A percentile compares a stretch with the other conserved stretches of the same genome.
Evolutionary conservation across 2,329 filamentous ascomycete species (phyloP).

Genomic region (Daldinia sp.): DNA sequence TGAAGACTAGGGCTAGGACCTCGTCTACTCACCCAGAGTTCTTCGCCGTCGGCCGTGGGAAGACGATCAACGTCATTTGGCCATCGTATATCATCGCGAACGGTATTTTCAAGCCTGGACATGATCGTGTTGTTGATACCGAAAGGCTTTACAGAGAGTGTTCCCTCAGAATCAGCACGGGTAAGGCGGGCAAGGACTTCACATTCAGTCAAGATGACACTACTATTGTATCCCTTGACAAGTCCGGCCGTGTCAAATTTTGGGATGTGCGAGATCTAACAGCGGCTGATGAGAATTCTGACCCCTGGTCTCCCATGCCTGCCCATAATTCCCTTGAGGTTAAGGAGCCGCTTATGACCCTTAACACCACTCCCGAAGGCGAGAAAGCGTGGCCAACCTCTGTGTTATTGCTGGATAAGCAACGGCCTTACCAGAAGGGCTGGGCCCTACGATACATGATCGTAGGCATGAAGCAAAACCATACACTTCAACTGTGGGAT

Average conservation of each 20-base stretch:
- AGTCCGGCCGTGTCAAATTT: slow-evolving; percentile 95
- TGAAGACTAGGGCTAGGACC: slow-evolving; percentile 93
- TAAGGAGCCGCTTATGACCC: slow-evolving; percentile 83
- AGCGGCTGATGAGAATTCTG: slow-evolving; percentile 59
- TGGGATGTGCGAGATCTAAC: slow-evolving; percentile 92
- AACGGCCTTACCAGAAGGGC: slow-evolving; percentile 89
- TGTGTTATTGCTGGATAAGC: slow-evolving; percentile 94
- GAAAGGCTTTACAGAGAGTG: slow-evolving; percentile 88
- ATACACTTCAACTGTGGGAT: slow-evolving; percentile 98
- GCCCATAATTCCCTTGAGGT: slow-evolving; percentile 74
- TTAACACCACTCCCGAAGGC: slow-evolving; percentile 83
- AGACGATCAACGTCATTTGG: slow-evolving; percentile 91
- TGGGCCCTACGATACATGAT: slow-evolving; percentile 93
- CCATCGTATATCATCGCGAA: slow-evolving; percentile 70
- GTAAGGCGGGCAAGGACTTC: slow-evolving; percentile 98
- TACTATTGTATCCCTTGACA: slow-evolving; percentile 93
- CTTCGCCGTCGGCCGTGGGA: slow-evolving; percentile 94
- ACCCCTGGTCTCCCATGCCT: slow-evolving; percentile 61
- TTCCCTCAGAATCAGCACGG: slow-evolving; percentile 91
- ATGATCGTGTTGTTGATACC: slow-evolving; percentile 79
- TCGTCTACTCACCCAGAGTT: slow-evolving; percentile 90
- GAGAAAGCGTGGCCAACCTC: slow-evolving; percentile 98
- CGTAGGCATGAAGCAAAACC: slow-evolving; percentile 98
- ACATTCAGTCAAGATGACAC: slow-evolving; percentile 97
- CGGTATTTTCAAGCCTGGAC: slow-evolving; percentile 68